phyloP scores from a whole-genome alignment of 805 yeast genomes.

The Schizosaccharomyces osmophilus region DNA sequence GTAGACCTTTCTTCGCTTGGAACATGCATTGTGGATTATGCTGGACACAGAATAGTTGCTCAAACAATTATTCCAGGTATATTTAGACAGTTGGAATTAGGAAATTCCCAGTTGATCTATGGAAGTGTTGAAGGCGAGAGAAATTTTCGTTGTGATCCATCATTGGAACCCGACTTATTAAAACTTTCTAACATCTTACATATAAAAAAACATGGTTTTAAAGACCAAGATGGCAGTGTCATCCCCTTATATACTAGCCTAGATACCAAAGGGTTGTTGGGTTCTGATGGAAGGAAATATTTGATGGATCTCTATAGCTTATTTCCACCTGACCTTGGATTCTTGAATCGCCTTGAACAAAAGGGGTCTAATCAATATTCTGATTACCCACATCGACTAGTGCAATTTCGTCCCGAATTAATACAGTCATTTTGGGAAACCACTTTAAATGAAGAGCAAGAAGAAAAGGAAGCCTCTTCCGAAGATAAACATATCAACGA shows the following conservation, averaged over 20 bases:
- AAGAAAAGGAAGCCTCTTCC: constrained; percentile 10
- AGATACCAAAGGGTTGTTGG: constrained; percentile 64
- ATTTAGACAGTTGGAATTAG: constrained; percentile 22
- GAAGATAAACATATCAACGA: constrained; percentile 10
- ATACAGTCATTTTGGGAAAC: constrained; percentile 73
- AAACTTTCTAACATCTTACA: constrained; percentile 27
- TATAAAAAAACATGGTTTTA: constrained; percentile 41
- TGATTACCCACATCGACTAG: constrained; percentile 59
- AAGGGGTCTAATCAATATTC: constrained; percentile 16
- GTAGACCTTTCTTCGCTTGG: constrained; percentile 43
- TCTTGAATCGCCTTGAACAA: constrained; percentile 26
- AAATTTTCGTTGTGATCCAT: constrained; percentile 24
- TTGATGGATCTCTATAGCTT: constrained; percentile 63
- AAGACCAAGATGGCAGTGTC: constrained; percentile 20
- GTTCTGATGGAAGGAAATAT: constrained; percentile 67
- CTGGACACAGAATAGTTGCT: constrained; percentile 69
- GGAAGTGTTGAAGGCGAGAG: constrained; percentile 46
- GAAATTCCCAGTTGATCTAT: constrained; percentile 33
- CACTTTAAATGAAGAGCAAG: constrained; percentile 30
- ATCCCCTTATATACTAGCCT: constrained; percentile 34
- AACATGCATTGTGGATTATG: constrained; percentile 70
- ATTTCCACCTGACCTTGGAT: constrained; percentile 63
- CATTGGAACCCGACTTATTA: constrained; percentile 35
- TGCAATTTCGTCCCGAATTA: constrained; percentile 65
- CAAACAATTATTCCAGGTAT: constrained; percentile 94